Percentiles rank a stretch among this genome's conserved stretches.
These are phyloP conservation scores for Phaeoacremonium minimum DNA, from an alignment of 2,329 filamentous ascomycete species.

Conservation along the genomic window DNA sequence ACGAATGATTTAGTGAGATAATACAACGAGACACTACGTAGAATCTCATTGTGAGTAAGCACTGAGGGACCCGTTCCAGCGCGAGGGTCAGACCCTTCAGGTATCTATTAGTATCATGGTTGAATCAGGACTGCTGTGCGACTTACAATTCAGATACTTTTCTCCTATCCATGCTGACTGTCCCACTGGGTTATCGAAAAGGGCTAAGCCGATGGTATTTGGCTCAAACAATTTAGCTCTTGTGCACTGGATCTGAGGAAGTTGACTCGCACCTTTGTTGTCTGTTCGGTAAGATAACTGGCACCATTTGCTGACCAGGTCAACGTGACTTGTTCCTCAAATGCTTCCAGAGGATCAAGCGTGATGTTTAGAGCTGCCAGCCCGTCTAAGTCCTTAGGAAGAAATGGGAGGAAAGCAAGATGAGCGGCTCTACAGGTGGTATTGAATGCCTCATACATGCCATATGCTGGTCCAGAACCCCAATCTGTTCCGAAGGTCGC, in stretches of 20 bases:
- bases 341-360: neutral
- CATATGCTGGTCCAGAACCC: slow-evolving; percentile 5
- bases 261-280: slow-evolving; percentile 6
- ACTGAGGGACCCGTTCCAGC: slow-evolving; percentile 11
- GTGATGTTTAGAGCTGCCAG: slow-evolving; percentile 4
- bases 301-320: slow-evolving; percentile 4
- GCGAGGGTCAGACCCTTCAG: slow-evolving; percentile 11
- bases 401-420: slow-evolving; percentile 6
- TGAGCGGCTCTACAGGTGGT: slow-evolving; percentile 5
- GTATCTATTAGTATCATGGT: neutral
- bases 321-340: slow-evolving; percentile 1
- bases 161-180: slow-evolving; percentile 14
- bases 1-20: slow-evolving; percentile 10
- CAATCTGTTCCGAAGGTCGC: slow-evolving; percentile 7
- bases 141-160: slow-evolving; percentile 6
- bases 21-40: slow-evolving; percentile 11
- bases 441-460: slow-evolving; percentile 8
- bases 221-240: slow-evolving; percentile 9
- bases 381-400: slow-evolving; percentile 2
- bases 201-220: slow-evolving; percentile 12
- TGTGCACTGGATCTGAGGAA: neutral
- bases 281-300: slow-evolving; percentile 5
- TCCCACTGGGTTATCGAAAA: slow-evolving; percentile 15
- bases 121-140: neutral
- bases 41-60: slow-evolving; percentile 10